Evolutionary conservation across 2,329 filamentous ascomycete genomes (phyloP).

Genomic region (Chrysoporthe austroafricana): DNA sequence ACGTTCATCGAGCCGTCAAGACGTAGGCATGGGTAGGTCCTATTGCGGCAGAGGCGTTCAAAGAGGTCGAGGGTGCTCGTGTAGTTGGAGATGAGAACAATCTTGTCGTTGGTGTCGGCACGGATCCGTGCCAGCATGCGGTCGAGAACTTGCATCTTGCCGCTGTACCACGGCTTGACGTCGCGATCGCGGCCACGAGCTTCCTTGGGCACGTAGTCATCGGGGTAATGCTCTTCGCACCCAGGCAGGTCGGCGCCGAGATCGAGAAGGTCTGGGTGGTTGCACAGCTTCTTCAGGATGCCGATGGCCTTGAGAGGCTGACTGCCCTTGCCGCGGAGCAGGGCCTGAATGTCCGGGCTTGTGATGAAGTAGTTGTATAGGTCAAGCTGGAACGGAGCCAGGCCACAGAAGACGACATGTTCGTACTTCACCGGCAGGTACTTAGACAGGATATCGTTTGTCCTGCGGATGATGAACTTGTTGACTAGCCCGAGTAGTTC

Average conservation of each 20-base stretch:
- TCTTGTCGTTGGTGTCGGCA: constrained; percentile 97
- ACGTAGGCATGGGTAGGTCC: constrained; percentile 82
- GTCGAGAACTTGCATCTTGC: constrained; percentile 98
- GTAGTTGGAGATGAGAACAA: constrained; percentile 98
- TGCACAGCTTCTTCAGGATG: constrained; percentile 96
- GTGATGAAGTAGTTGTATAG: constrained; percentile 98
- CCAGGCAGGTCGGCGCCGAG: constrained; percentile 84
- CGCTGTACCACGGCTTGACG: constrained; percentile 93
- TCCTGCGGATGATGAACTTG: constrained; percentile 97
- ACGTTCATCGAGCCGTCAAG: constrained; percentile 98
- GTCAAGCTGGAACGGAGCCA: constrained; percentile 88
- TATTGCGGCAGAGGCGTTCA: constrained; percentile 83
- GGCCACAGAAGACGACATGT: constrained; percentile 96
- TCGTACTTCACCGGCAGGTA: constrained; percentile 98
- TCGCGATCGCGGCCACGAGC: constrained; percentile 87
- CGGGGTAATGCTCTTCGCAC: constrained; percentile 78
- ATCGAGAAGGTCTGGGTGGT: constrained; percentile 91
- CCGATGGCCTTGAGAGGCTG: constrained; percentile 97
- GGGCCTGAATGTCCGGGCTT: constrained; percentile 89
- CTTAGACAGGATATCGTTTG: constrained; percentile 97
- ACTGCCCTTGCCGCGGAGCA: constrained; percentile 90
- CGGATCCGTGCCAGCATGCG: constrained; percentile 96
- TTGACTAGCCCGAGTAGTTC: constrained; percentile 88
- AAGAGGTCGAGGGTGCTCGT: constrained; percentile 96
- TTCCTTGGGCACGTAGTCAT: constrained; percentile 88